These are phyloP conservation scores for Coccomyxa sp. DNA, from an alignment of 139 green algal genomes.

Conservation along the genomic window DNA sequence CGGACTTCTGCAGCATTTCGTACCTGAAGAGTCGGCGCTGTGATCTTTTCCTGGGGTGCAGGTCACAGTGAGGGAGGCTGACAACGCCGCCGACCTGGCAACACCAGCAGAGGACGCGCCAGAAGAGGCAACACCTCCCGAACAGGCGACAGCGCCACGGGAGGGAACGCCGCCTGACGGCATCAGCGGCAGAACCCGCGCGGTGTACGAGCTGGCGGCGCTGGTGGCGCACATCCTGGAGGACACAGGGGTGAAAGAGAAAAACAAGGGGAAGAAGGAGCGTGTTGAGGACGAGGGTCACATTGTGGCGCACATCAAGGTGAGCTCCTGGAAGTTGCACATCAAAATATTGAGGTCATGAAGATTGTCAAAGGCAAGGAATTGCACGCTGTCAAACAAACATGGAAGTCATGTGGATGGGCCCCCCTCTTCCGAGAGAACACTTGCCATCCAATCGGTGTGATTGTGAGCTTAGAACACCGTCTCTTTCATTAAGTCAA, in stretches of 20 bases:
- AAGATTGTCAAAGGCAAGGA: background rate
- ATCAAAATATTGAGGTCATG: background rate
- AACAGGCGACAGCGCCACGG: background rate
- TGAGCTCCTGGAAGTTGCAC: background rate
- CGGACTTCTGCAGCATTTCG: too few species aligned
- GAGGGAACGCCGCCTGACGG: too few species aligned
- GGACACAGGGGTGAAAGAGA: conserved; percentile 31
- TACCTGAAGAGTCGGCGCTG: too few species aligned
- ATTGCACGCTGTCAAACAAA: background rate
- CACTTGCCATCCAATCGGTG: too few species aligned
- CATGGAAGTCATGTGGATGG: background rate
- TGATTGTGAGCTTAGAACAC: too few species aligned
- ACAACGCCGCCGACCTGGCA: conserved; percentile 2
- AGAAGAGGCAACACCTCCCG: background rate
- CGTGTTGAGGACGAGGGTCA: conserved; percentile 46
- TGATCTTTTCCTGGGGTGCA: background rate
- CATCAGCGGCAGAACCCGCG: conserved; percentile 1
- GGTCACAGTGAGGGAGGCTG: conserved; percentile 12
- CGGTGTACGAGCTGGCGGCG: conserved; percentile 68
- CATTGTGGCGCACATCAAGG: conserved; percentile 73
- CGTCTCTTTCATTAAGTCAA: too few species aligned
- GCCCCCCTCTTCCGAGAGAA: too few species aligned
- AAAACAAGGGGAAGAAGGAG: background rate
- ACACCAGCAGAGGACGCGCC: background rate
- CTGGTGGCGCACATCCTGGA: conserved; percentile 67